Evolutionary conservation across 192 early-diverging fungal species (phyloP), one percentile per base, ranked within the genome.

Genomic region (Rhizoclosmatium sp.): DNA sequence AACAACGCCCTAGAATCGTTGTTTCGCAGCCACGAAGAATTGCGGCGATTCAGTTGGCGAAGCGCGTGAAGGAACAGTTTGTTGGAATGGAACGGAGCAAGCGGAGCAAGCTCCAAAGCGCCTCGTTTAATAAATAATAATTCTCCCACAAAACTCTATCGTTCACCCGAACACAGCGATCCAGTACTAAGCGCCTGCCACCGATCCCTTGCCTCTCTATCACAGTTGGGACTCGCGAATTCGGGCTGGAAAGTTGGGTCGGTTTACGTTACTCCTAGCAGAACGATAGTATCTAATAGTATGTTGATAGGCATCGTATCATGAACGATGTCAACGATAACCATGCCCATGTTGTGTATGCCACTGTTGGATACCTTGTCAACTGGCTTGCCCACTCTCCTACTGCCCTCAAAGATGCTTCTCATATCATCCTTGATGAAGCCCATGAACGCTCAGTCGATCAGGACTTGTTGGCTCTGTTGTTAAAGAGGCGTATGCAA

Each of bases 361-460:
- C 64, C 2, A 65, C 64, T 2, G 64, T 65, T 40, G 64, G 64
- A 65, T 65, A 65, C 64, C 39, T 65, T 12, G 64, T 65, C 12
- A 16, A 65, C 39, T 65, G 64, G 64, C 64, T 65, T 40, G 64
- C 64, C 2, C 16, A 65, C 64, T 39, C n/a, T 40, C 12, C 16
- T 39, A 14, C 19, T 40, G n/a, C 39, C 39, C 64, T 65, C 40
- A 14, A 12, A 14, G 21, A 40, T 40, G 64, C 64, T 12, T 39
- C 64, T 3, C 39, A 23, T 21, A 89, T 98, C 19, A 94, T 98
- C 59, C 92, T 96, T 42, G 96, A 98, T 80, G 96, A 98, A 83
- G 95, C 96, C 19, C 96, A 98, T 86, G 96, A 97, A 83, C 89
- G 96, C 68, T 94, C 92, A 65, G 83, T 97, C 67, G 96, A 95